Evolutionary conservation across 75 land plant species (phyloP), one percentile per base, ranked within the genome.

Genomic region (Azolla pinnata): DNA sequence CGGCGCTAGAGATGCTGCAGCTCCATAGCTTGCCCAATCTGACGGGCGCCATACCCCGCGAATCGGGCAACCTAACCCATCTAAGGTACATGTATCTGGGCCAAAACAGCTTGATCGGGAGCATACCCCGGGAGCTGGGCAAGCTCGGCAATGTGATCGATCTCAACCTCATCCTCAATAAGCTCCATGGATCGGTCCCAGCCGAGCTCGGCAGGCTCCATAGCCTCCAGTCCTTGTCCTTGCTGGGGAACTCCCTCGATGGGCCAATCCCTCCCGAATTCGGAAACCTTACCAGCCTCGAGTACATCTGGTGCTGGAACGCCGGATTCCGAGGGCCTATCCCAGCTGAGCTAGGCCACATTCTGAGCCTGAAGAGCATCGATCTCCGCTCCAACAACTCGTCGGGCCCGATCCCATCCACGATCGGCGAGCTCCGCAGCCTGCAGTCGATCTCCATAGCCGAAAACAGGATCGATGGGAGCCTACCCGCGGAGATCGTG

Each of bases 381-480:
- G 85, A 79, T 33, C 32, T 82, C 17, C 45, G 67, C 10, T 61
- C 35, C 23, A 83, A 83, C 42, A 24, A 44, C 0, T 18, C 42
- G 0, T 68, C 74, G 1, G 88, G 85, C n/a, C 29, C 67, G 35
- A 79, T 88, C 21, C 88, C 93, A 4, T 63, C 65, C 2, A 82
- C 79, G 73, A 55, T 88, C 16, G 93, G 85, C 19, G 67, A 63
- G 50, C 44, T 62, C 17, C 4, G 27, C 14, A 26, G 32, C 3
- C 85, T 87, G n/a, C 59, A 71, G 53, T 67, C 38, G 29, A 35
- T 87, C 17, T 68, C 76, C 0, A 61, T 87, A 2, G 80, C 79
- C 77, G 75, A 75, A 45, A 87, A 81, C 54, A 65, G 64, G 17
- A 21, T 66, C 21, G 18, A 20, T 1, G 68, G 68, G 4, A 44